These are phyloP conservation scores for Solanum etuberosum DNA, from an alignment of 257 asterid species.

Conservation along the genomic window DNA sequence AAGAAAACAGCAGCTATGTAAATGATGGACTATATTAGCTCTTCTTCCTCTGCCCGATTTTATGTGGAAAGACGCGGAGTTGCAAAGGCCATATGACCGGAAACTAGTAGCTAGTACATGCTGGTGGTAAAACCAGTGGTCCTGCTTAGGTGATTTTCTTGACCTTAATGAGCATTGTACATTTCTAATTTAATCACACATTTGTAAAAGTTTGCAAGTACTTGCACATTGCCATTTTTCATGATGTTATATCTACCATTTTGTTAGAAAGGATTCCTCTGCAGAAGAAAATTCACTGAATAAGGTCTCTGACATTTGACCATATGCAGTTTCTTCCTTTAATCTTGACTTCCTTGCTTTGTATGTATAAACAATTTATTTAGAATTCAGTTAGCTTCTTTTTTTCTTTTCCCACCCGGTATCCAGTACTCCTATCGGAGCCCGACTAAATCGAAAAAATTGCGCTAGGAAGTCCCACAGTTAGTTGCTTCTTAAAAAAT, in stretches of 20 bases:
- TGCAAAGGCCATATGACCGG: background rate
- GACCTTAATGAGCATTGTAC: constrained; percentile 14
- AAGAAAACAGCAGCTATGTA: background rate
- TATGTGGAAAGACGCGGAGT: background rate
- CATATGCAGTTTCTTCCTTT: background rate
- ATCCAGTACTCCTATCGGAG: no score
- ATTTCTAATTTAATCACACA: constrained; percentile 5
- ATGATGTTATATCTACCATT: background rate
- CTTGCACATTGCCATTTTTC: constrained; percentile 12
- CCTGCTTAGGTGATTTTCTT: constrained; percentile 13
- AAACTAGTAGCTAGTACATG: background rate
- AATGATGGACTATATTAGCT: background rate
- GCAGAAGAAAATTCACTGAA: background rate
- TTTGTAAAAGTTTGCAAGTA: constrained; percentile 8
- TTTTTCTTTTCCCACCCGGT: no score
- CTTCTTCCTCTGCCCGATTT: background rate
- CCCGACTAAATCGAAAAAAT: no score
- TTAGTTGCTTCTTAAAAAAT: background rate
- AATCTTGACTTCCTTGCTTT: background rate
- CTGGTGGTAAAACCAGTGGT: constrained; percentile 1
- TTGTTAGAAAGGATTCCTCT: background rate
- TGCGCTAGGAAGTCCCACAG: no score
- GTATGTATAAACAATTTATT: background rate
- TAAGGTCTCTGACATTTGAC: background rate
- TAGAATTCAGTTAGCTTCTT: no score